A percentile compares a stretch with the other conserved stretches of the same genome.
Conservation (phyloP, 306 rosid species). For the Ceratonia siliqua region DNA sequence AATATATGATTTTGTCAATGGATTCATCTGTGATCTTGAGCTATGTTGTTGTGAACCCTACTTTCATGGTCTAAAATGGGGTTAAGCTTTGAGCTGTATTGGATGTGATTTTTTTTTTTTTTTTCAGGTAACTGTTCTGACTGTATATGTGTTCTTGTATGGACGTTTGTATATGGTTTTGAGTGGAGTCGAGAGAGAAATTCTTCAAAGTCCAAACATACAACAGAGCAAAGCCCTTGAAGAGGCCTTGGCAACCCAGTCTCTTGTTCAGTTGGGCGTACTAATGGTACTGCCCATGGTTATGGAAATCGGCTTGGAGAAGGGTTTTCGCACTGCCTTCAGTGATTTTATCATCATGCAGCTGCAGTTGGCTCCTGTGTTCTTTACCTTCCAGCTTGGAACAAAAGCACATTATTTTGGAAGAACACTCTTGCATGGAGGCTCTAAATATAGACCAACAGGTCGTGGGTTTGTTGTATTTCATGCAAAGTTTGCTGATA, state of each 20-base stretch:
- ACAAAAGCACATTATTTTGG: slow-evolving; percentile 60
- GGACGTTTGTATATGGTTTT: slow-evolving; percentile 59
- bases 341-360: slow-evolving; percentile 57
- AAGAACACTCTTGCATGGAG: slow-evolving; percentile 59
- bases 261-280: slow-evolving; percentile 53
- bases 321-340: slow-evolving; percentile 58
- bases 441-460: slow-evolving; percentile 54
- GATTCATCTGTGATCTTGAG: not conserved
- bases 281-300: slow-evolving; percentile 56
- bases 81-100: not conserved
- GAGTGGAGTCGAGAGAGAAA: slow-evolving; percentile 47
- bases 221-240: slow-evolving; percentile 40
- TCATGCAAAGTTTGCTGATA: slow-evolving; percentile 57
- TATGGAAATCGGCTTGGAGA: slow-evolving; percentile 62
- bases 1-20: not conserved
- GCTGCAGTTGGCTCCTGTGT: slow-evolving; percentile 55
- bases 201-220: slow-evolving; percentile 14
- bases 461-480: slow-evolving; percentile 62
- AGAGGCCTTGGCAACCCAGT: slow-evolving; percentile 58
- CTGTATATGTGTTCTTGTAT: slow-evolving; percentile 52
- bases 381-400: slow-evolving; percentile 56
- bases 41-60: not conserved
- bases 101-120: not conserved
- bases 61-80: not conserved
- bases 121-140: slow-evolving; percentile 49